These are phyloP conservation scores for Skeletonema costatum DNA, from an alignment of 108 stramenopile species.

Conservation along the genomic window DNA sequence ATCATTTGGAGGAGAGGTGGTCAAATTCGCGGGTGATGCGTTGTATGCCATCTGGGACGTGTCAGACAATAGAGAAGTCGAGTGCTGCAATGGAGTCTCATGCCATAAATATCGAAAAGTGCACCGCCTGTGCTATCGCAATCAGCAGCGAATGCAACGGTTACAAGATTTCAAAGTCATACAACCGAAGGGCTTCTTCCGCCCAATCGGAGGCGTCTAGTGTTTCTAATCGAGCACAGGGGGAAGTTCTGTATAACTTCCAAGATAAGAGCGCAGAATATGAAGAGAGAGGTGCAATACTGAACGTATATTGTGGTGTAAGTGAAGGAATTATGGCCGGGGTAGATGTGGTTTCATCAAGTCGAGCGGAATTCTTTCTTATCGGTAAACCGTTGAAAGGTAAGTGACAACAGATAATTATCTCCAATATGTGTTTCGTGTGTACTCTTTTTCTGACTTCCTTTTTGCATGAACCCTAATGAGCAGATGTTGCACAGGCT, in stretches of 20 bases:
- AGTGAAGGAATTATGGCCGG: slow-evolving; percentile 30
- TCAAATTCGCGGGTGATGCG: slow-evolving; percentile 64
- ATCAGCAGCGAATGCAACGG: slow-evolving; percentile 26
- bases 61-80: not conserved
- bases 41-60: slow-evolving; percentile 48
- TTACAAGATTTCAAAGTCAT: slow-evolving; percentile 22
- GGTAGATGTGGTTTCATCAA: slow-evolving; percentile 22
- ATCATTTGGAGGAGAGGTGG: slow-evolving; percentile 45
- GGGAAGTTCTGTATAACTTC: slow-evolving; percentile 8
- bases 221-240: not conserved
- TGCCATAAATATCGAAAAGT: slow-evolving; percentile 14
- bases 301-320: slow-evolving; percentile 36
- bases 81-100: slow-evolving; percentile 3
- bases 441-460: not conserved
- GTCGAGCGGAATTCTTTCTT: slow-evolving; percentile 35
- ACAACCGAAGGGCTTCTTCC: not conserved
- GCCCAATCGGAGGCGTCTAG: not conserved
- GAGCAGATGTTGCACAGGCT: slow-evolving; percentile 20
- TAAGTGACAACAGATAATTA: not conserved
- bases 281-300: slow-evolving; percentile 16
- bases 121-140: slow-evolving; percentile 28
- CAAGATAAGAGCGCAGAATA: slow-evolving; percentile 21
- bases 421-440: not conserved
- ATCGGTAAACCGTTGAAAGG: slow-evolving; percentile 31
- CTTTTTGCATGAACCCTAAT: not conserved